Evolutionary conservation across 116 monocot genomes (phyloP).

Genomic region (Phalaenopsis hybrid): DNA sequence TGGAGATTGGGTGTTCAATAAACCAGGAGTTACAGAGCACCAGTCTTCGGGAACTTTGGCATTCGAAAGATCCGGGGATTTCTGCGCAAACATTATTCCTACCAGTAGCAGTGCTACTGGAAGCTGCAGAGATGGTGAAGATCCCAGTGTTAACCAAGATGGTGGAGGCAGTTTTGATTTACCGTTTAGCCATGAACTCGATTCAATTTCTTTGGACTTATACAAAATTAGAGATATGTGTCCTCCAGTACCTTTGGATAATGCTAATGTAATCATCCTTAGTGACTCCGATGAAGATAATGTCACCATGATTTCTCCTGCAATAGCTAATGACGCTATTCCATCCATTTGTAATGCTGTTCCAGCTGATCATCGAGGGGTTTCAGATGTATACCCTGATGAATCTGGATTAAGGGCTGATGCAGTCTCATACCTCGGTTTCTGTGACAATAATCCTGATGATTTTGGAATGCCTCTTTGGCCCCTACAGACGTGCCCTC

Average conservation of each 20-base stretch:
- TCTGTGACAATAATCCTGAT: conserved; percentile 34
- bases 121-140: conserved; percentile 76
- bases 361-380: conserved; percentile 24
- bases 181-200: conserved; percentile 36
- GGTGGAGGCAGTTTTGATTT: conserved; percentile 42
- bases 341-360: conserved; percentile 15
- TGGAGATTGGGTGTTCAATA: conserved; percentile 67
- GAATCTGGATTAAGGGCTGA: conserved; percentile 23
- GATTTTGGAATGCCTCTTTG: conserved; percentile 56
- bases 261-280: conserved; percentile 61
- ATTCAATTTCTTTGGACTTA: conserved; percentile 37
- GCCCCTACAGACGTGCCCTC: conserved; percentile 40
- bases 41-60: conserved; percentile 28
- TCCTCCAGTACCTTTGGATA: conserved; percentile 18
- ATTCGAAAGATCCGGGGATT: conserved; percentile 24
- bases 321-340: conserved; percentile 5
- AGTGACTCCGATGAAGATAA: conserved; percentile 94
- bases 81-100: conserved; percentile 30
- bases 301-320: conserved; percentile 23
- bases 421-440: conserved; percentile 29
- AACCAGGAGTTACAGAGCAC: conserved; percentile 18
- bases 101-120: conserved; percentile 60
- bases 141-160: conserved; percentile 77
- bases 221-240: conserved; percentile 31
- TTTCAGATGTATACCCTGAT: conserved; percentile 37